A percentile compares a stretch with the other conserved stretches of the same genome.
Evolutionary conservation across 192 early-diverging fungal genomes (phyloP).

Genomic region (Endogone sp.): DNA sequence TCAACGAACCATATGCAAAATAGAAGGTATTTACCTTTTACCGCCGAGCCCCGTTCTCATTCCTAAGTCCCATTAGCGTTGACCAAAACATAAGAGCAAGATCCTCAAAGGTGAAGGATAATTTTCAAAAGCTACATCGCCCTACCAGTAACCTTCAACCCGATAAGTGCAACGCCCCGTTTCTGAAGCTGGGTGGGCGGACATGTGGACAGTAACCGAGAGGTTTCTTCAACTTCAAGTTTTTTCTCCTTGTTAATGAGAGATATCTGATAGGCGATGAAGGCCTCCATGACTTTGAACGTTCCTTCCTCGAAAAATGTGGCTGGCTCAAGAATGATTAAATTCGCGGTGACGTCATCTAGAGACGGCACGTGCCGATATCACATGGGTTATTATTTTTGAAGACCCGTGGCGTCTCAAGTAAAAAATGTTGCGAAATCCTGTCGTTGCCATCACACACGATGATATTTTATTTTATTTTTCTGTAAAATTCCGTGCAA

Average conservation of each 20-base stretch:
- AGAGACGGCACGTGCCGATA: no score
- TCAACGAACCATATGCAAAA: background rate
- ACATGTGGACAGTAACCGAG: slow-evolving; percentile 36
- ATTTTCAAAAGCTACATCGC: background rate
- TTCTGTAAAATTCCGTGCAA: no score
- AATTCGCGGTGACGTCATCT: no score
- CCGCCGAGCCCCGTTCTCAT: slow-evolving; percentile 69
- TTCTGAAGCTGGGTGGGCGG: slow-evolving; percentile 60
- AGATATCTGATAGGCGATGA: slow-evolving; percentile 44
- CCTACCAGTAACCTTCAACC: slow-evolving; percentile 45
- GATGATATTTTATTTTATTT: no score
- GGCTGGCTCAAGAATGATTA: no score
- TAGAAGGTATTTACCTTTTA: slow-evolving; percentile 36
- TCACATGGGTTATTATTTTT: no score
- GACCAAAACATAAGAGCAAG: background rate
- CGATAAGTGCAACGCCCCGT: slow-evolving; percentile 58
- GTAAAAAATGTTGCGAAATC: no score
- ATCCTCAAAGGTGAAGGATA: background rate
- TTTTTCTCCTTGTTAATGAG: slow-evolving; percentile 52
- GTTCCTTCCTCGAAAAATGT: no score
- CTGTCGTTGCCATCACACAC: no score
- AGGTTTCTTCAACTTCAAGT: slow-evolving; percentile 41
- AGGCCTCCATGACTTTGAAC: slow-evolving; percentile 14
- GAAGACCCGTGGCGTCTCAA: no score
- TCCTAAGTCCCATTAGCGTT: no score